These are phyloP conservation scores for Aspergillus jensenii DNA, from an alignment of 2,329 filamentous ascomycete species.

Conservation along the genomic window DNA sequence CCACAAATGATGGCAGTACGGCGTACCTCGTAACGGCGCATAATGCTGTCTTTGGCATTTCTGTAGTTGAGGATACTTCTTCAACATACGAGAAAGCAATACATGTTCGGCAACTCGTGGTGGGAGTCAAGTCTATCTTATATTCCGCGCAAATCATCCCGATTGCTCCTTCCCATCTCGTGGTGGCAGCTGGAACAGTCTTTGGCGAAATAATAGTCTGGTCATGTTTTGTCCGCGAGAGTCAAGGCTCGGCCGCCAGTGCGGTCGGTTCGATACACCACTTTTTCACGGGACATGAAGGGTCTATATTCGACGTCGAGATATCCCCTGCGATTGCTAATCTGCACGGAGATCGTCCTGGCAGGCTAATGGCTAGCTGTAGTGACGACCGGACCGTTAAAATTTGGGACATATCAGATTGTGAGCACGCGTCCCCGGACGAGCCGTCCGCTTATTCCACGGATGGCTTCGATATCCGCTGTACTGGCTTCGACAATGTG, in stretches of 20 bases:
- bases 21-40: conserved; percentile 78
- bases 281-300: conserved; percentile 72
- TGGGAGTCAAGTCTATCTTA: conserved; percentile 71
- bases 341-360: conserved; percentile 36
- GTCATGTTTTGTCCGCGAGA: conserved; percentile 58
- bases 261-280: conserved; percentile 49
- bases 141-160: conserved; percentile 78
- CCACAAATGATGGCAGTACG: conserved; percentile 26
- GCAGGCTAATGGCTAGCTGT: conserved; percentile 79
- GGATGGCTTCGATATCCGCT: conserved; percentile 42
- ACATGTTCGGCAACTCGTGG: conserved; percentile 44
- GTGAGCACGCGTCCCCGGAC: conserved; percentile 31
- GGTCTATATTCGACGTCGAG: conserved; percentile 86
- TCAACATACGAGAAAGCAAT: conserved; percentile 25
- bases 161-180: conserved; percentile 57
- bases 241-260: conserved; percentile 11
- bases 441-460: conserved; percentile 37
- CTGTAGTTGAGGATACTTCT: conserved; percentile 17
- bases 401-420: conserved; percentile 77
- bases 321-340: conserved; percentile 62
- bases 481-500: conserved; percentile 63
- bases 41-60: conserved; percentile 69
- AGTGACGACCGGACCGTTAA: conserved; percentile 91
- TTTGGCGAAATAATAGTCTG: conserved; percentile 94
- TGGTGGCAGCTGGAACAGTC: conserved; percentile 85